Conservation (phyloP, 768 basidiomycete genomes). For the Lactarius hengduanensis region DNA sequence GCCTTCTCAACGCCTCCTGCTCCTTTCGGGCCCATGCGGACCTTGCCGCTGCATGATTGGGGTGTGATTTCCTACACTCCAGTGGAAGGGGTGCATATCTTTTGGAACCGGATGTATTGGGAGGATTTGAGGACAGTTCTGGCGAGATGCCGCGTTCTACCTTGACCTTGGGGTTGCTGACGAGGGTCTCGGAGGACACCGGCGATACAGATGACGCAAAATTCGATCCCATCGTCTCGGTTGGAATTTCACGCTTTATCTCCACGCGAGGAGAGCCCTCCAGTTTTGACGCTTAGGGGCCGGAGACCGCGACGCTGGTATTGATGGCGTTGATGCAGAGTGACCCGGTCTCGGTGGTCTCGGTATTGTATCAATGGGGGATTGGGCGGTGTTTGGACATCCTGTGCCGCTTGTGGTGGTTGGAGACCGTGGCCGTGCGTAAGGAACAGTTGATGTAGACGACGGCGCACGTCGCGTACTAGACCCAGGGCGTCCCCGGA, state of each 20-base stretch:
- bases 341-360: not conserved
- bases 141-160: slow-evolving; percentile 25
- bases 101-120: slow-evolving; percentile 22
- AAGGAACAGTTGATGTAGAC: not conserved
- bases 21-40: slow-evolving; percentile 23
- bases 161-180: slow-evolving; percentile 18
- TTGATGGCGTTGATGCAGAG: not conserved
- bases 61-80: slow-evolving; percentile 19
- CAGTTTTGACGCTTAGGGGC: slow-evolving; percentile 15
- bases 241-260: not conserved
- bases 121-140: slow-evolving; percentile 3
- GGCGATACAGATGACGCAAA: not conserved
- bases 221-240: not conserved
- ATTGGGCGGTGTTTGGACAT: not conserved
- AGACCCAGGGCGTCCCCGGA: not conserved
- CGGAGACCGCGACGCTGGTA: not conserved
- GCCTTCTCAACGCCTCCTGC: slow-evolving; percentile 15
- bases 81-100: slow-evolving; percentile 23
- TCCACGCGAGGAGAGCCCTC: not conserved
- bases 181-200: slow-evolving; percentile 18
- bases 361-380: not conserved
- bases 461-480: not conserved
- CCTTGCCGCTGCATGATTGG: slow-evolving; percentile 18
- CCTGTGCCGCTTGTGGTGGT: not conserved
- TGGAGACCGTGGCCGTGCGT: slow-evolving; percentile 1